A percentile compares a stretch with the other conserved stretches of the same genome.
Evolutionary conservation across 768 basidiomycete genomes (phyloP).

Genomic region (Mycena sanguinolenta): DNA sequence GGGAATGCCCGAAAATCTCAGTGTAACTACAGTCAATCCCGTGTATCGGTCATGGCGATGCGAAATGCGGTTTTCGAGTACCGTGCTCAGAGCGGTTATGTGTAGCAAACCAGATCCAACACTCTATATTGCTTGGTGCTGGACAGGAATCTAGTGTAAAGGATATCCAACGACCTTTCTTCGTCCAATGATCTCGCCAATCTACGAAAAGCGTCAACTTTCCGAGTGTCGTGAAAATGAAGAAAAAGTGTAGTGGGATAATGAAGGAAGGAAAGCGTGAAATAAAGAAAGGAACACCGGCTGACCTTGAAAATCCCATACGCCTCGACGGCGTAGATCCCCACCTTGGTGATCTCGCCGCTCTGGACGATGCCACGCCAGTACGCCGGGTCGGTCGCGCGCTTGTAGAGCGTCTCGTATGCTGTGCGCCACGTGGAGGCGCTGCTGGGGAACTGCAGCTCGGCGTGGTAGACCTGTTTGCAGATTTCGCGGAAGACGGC

Average conservation of each 20-base stretch:
- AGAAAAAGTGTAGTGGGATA: no score
- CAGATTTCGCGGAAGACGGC: conserved; percentile 80
- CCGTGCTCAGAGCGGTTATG: no score
- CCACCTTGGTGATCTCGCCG: conserved; percentile 78
- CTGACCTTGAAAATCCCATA: conserved; percentile 91
- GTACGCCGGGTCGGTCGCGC: conserved; percentile 68
- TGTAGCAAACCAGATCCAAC: background rate
- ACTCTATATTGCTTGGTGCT: conserved; percentile 18
- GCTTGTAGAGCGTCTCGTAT: conserved; percentile 76
- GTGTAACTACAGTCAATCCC: no score
- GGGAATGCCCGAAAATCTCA: no score
- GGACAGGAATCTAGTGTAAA: conserved; percentile 58
- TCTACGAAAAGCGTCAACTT: conserved; percentile 53
- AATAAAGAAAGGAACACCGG: conserved; percentile 13
- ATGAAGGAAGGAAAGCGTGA: no score
- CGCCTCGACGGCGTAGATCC: conserved; percentile 86
- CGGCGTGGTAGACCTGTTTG: conserved; percentile 81
- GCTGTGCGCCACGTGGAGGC: conserved; percentile 65
- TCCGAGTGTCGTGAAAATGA: no score
- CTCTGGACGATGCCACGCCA: conserved; percentile 71
- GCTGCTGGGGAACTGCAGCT: conserved; percentile 79
- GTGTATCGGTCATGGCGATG: no score
- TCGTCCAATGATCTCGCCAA: conserved; percentile 91
- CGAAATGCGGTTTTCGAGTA: no score
- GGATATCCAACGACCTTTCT: conserved; percentile 86